These are phyloP conservation scores for Penicillium expansum DNA, from an alignment of 2,329 filamentous ascomycete species.

Conservation along the genomic window DNA sequence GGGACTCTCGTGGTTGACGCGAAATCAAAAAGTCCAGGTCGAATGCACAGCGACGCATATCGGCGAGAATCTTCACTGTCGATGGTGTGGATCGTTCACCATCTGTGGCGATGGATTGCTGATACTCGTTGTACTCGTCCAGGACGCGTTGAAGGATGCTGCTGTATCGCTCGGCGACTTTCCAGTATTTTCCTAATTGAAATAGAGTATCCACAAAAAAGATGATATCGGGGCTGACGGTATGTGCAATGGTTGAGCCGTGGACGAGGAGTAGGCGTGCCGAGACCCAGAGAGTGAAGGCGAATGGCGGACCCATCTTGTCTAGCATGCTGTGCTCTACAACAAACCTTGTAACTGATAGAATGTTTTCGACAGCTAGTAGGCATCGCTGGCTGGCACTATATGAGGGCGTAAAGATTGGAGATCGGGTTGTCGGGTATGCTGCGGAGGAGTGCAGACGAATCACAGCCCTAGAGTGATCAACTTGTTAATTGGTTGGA, in stretches of 20 bases:
- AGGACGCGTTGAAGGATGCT: conserved; percentile 76
- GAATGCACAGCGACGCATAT: conserved; percentile 88
- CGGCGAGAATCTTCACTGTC: conserved; percentile 80
- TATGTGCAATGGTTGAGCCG: conserved; percentile 83
- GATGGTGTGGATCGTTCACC: conserved; percentile 75
- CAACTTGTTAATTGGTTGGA: conserved; percentile 8
- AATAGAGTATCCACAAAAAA: conserved; percentile 79
- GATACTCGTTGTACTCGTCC: conserved; percentile 78
- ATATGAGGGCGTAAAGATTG: conserved; percentile 86
- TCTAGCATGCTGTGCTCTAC: conserved; percentile 69
- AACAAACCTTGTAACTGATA: conserved; percentile 74
- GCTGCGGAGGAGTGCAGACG: conserved; percentile 87
- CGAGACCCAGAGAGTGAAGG: conserved; percentile 89
- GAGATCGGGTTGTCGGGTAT: conserved; percentile 83
- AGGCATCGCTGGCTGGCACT: conserved; percentile 81
- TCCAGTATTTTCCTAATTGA: conserved; percentile 80
- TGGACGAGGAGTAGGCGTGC: conserved; percentile 84
- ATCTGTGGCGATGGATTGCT: conserved; percentile 57
- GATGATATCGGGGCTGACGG: conserved; percentile 72
- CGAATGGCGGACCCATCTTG: conserved; percentile 84
- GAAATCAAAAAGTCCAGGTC: conserved; percentile 89
- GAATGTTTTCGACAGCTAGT: conserved; percentile 77
- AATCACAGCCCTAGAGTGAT: conserved; percentile 65
- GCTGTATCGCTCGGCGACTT: conserved; percentile 79
- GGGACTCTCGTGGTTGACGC: conserved; percentile 61